Conservation (phyloP, 164 flowering plant species). For the Liquidambar formosana region DNA sequence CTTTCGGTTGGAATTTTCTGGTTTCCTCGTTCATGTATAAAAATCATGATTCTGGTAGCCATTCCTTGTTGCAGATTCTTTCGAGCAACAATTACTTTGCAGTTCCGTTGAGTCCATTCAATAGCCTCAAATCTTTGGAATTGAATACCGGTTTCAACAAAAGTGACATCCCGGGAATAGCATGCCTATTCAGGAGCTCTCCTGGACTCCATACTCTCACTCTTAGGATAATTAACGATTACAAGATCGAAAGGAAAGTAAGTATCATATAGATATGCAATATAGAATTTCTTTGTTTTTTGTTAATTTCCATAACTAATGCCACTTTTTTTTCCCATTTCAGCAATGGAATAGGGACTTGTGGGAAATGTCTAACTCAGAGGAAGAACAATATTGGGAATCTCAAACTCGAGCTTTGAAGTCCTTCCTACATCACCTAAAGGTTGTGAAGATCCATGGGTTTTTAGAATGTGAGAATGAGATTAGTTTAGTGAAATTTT, state of each 20-base stretch:
- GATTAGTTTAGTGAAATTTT: slow-evolving; percentile 43
- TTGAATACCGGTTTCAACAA: slow-evolving; percentile 34
- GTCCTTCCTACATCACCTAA: slow-evolving; percentile 40
- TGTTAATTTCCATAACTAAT: not conserved
- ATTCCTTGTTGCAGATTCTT: slow-evolving; percentile 37
- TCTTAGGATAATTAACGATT: slow-evolving; percentile 27
- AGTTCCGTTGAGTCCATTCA: slow-evolving; percentile 23
- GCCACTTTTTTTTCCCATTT: not conserved
- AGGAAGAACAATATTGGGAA: slow-evolving; percentile 49
- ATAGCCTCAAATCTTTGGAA: slow-evolving; percentile 35
- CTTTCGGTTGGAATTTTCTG: no score
- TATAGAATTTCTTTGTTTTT: not conserved
- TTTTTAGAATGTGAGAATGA: slow-evolving; percentile 43
- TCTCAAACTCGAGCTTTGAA: slow-evolving; percentile 32
- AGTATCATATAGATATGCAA: slow-evolving; percentile 7
- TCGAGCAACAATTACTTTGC: slow-evolving; percentile 21
- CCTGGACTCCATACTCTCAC: slow-evolving; percentile 36
- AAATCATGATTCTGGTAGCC: not conserved
- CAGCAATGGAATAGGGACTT: slow-evolving; percentile 43
- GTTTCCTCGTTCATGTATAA: no score
- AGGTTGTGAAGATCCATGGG: slow-evolving; percentile 45
- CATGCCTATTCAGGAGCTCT: slow-evolving; percentile 36
- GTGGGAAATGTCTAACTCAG: slow-evolving; percentile 36
- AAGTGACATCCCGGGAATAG: slow-evolving; percentile 33
- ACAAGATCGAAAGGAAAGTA: slow-evolving; percentile 31